Percentiles rank a stretch among this genome's conserved stretches.
These are phyloP conservation scores for Dictyostelium discoideum DNA, from an alignment of 78 protist genomes.

Conservation along the genomic window dicty_2.7 NC_007090.3:5272001-5272500, in stretches of 20 bases:
- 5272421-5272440: background rate
- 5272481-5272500: background rate
- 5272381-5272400: background rate
- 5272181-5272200: slow-evolving; percentile 24
- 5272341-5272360: background rate
- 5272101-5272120: background rate
- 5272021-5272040: background rate
- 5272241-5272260: background rate
- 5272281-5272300: background rate
- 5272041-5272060: background rate
- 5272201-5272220: background rate
- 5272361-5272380: background rate
- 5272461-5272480: background rate
- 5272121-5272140: background rate
- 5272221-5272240: background rate
- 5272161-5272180: background rate
- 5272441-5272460: background rate
- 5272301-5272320: background rate
- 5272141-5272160: background rate
- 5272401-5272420: background rate
- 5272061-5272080: background rate
- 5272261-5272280: background rate
- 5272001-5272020: background rate
- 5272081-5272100: background rate
- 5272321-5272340: background rate